These are phyloP conservation scores for Penicillium sp. DNA, from an alignment of 2,329 filamentous ascomycete species.

Conservation along the genomic window DNA sequence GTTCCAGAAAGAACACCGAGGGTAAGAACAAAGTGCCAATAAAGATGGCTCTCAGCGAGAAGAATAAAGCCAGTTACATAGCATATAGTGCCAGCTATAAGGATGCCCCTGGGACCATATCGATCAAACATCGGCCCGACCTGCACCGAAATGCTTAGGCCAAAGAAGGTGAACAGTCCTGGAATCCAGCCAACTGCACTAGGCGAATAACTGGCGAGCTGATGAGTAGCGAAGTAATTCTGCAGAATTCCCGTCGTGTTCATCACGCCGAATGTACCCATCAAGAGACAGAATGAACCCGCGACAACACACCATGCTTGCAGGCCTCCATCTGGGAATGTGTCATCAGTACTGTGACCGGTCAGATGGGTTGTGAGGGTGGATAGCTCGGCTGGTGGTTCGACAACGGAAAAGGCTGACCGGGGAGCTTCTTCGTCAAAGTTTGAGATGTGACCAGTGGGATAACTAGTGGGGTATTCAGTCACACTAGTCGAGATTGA, in stretches of 20 bases:
- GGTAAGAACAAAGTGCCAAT: slow-evolving; percentile 51
- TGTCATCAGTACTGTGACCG: slow-evolving; percentile 17
- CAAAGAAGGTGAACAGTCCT: slow-evolving; percentile 48
- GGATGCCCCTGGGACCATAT: slow-evolving; percentile 47
- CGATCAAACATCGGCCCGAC: slow-evolving; percentile 52
- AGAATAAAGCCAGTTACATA: slow-evolving; percentile 46
- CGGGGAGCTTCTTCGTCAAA: slow-evolving; percentile 16
- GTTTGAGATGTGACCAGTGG: background rate
- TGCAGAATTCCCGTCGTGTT: slow-evolving; percentile 51
- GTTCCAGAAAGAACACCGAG: slow-evolving; percentile 40
- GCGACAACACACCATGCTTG: slow-evolving; percentile 38
- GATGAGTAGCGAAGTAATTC: slow-evolving; percentile 47
- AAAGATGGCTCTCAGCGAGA: slow-evolving; percentile 47
- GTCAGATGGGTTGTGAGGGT: slow-evolving; percentile 21
- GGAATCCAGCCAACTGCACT: slow-evolving; percentile 53
- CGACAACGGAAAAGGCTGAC: slow-evolving; percentile 21
- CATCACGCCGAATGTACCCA: slow-evolving; percentile 49
- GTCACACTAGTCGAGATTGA: background rate
- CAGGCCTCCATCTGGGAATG: slow-evolving; percentile 36
- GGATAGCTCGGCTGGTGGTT: slow-evolving; percentile 18
- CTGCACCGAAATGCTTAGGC: slow-evolving; percentile 47
- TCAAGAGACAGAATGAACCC: slow-evolving; percentile 40
- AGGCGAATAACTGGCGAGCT: slow-evolving; percentile 44
- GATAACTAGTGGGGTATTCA: background rate
- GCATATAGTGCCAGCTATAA: slow-evolving; percentile 38